Percentiles rank a stretch among this genome's conserved stretches.
phyloP scores from a whole-genome alignment of 2,329 filamentous ascomycete species.

The Tolypocladium nubicola region DNA sequence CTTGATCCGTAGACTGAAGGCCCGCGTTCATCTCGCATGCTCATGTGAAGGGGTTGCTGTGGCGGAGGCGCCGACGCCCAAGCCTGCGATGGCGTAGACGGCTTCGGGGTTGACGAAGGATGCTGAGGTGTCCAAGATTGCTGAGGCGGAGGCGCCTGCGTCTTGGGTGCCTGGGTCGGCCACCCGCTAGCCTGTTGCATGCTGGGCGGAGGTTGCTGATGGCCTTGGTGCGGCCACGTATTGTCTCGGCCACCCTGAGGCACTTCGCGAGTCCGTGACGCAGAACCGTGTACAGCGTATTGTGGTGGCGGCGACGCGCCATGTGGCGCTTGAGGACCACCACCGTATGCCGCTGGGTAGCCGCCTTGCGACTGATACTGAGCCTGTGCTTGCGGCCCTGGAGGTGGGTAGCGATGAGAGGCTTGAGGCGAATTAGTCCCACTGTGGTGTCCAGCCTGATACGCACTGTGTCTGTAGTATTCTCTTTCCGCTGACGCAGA shows the following conservation, averaged over 20 bases:
- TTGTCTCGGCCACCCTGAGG: conserved; percentile 24
- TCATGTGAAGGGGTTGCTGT: conserved; percentile 21
- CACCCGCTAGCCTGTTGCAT: conserved; percentile 13
- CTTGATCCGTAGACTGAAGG: conserved; percentile 22
- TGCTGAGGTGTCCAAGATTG: conserved; percentile 23
- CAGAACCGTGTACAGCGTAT: conserved; percentile 37
- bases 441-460: conserved; percentile 22
- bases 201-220: conserved; percentile 9
- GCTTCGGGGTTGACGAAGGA: conserved; percentile 16
- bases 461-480: conserved; percentile 34
- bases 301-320: conserved; percentile 44
- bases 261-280: conserved; percentile 31
- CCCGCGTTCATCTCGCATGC: conserved; percentile 28
- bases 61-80: conserved; percentile 22
- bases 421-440: conserved; percentile 36
- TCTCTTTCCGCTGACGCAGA: conserved; percentile 30
- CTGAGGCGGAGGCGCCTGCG: conserved; percentile 21
- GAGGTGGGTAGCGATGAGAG: conserved; percentile 33
- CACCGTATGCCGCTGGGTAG: conserved; percentile 32
- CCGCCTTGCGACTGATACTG: conserved; percentile 33
- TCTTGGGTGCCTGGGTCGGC: conserved; percentile 20
- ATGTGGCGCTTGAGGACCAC: conserved; percentile 23
- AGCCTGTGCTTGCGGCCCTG: conserved; percentile 23
- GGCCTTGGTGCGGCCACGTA: conserved; percentile 22
- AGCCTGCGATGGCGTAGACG: conserved; percentile 20